These are phyloP conservation scores for Marsdenia floribunda DNA, from an alignment of 257 asterid species.

Conservation along the genomic window DNA sequence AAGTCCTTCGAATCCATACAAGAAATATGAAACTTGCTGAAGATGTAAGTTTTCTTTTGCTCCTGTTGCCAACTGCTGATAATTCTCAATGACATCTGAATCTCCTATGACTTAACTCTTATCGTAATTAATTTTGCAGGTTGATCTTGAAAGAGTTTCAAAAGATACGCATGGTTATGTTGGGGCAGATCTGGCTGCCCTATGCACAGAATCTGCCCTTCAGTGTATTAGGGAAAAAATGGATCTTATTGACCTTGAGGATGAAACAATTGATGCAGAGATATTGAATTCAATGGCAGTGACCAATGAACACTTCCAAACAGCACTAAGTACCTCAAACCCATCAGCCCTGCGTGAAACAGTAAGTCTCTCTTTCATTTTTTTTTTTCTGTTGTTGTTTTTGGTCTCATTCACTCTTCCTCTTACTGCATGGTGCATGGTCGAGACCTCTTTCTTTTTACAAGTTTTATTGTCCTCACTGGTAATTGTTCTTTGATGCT, in stretches of 20 bases:
- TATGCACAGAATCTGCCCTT: conserved; percentile 52
- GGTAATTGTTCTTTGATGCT: neutral
- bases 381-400: too few relatives aligned
- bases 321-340: conserved; percentile 38
- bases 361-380: conserved; percentile 19
- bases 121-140: conserved; percentile 17
- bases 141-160: conserved; percentile 47
- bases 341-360: conserved; percentile 58
- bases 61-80: neutral
- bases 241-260: conserved; percentile 52
- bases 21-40: conserved; percentile 11
- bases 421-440: neutral
- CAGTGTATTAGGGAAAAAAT: conserved; percentile 54
- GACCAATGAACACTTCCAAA: conserved; percentile 42
- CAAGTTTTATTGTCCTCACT: too few relatives aligned
- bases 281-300: conserved; percentile 51
- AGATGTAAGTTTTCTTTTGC: neutral
- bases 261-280: conserved; percentile 45
- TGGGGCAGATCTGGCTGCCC: conserved; percentile 47
- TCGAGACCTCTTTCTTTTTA: neutral
- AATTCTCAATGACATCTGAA: neutral
- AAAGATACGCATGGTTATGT: conserved; percentile 50
- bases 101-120: neutral
- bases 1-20: conserved; percentile 9
- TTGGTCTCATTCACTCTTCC: too few relatives aligned